Percentiles rank a stretch among this genome's conserved stretches.
Evolutionary conservation across 352 stramenopile genomes (phyloP).

Genomic region (Thalassiosira hispida): DNA sequence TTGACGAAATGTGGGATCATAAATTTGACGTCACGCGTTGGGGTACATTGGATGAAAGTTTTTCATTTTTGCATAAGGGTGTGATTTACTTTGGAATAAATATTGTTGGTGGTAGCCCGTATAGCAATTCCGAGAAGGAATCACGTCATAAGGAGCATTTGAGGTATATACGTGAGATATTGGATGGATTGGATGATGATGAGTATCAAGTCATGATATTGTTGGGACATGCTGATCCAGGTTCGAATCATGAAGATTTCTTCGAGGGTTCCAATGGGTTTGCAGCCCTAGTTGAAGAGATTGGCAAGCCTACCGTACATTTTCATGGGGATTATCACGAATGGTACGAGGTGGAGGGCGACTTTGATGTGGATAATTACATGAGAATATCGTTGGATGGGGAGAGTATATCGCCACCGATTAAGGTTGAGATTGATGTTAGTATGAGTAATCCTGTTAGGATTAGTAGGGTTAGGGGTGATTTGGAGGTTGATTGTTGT

Average conservation of each 20-base stretch:
- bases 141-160: constrained; percentile 57
- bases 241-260: constrained; percentile 55
- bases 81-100: constrained; percentile 78
- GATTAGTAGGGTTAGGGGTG: constrained; percentile 29
- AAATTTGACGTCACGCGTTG: constrained; percentile 48
- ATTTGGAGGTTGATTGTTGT: constrained; percentile 54
- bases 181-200: constrained; percentile 27
- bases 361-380: constrained; percentile 40
- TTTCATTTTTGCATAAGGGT: constrained; percentile 65
- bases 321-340: constrained; percentile 65
- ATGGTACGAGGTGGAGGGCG: constrained; percentile 43
- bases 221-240: constrained; percentile 66
- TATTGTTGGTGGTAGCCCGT: constrained; percentile 49
- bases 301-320: constrained; percentile 59
- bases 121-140: constrained; percentile 39
- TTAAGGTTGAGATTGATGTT: constrained; percentile 47
- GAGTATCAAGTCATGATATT: constrained; percentile 64
- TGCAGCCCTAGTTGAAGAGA: constrained; percentile 31
- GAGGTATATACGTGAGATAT: constrained; percentile 27
- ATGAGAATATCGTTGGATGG: constrained; percentile 54
- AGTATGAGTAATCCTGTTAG: constrained; percentile 42
- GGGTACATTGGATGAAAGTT: constrained; percentile 63
- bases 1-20: constrained; percentile 50
- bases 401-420: constrained; percentile 30
- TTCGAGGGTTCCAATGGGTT: constrained; percentile 46